Evolutionary conservation across 768 basidiomycete genomes (phyloP), one percentile per base, ranked within the genome.

Genomic region (Ramaria rubella): DNA sequence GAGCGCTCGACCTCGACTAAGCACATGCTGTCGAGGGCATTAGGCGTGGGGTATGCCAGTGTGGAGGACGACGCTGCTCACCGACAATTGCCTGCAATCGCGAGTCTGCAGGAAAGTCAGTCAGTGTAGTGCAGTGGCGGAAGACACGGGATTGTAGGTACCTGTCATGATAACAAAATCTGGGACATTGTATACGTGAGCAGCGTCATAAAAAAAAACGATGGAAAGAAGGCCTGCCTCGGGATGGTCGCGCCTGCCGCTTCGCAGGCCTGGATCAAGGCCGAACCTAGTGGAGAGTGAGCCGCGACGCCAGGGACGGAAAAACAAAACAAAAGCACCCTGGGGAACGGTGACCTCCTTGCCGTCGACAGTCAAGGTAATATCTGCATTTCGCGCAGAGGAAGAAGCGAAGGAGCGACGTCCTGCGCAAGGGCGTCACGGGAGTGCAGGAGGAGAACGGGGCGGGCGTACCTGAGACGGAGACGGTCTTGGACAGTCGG

Each of bases 31-130:
- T 63, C 23, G 14, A 26, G 19, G 2, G 27, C 23, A 56, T 23
- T 7, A 54, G 53, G 48, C 46, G 44, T 43, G 43, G n/a, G n/a
- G n/a, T n/a, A n/a, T 27, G 33, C 60, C 42, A 61, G 30, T 26
- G 26, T 54, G n/a, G 58, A 56, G 27, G 19, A 42, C 48, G 26
- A 36, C 17, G n/a, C 7, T 12, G 71, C 86, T 70, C 62, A 90
- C 90, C 90, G 89, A 75, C 95, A 97, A 70, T 98, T 97, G 51
- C 95, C 95, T 63, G 95, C 95, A 66, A 98, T 94, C 49, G 94
- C 93, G 24, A 97, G 82, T 64, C 94, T 89, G 53, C 33, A 64
- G 55, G 67, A 65, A 70, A 63, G n/a, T n/a, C n/a, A n/a, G n/a
- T 65, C 65, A 66, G 58, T 63, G 53, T 55, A 51, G 36, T 21